A percentile compares a stretch with the other conserved stretches of the same genome.
Conservation (phyloP, 108 stramenopile genomes). For the Cylindrotheca fusiformis region DNA sequence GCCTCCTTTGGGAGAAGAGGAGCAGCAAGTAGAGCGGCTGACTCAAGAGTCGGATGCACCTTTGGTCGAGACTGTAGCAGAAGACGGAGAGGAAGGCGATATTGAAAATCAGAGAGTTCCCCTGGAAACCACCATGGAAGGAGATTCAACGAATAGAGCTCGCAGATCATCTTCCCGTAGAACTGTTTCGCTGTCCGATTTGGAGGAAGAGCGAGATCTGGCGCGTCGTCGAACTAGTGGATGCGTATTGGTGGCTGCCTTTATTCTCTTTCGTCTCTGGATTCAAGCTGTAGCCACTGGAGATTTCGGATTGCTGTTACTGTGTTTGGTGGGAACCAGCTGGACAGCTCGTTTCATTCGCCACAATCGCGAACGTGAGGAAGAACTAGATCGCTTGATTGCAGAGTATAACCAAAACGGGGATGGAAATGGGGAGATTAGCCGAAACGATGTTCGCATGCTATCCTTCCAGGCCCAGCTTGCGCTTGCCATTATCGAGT, state of each 20-base stretch:
- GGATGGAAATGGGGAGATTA: conserved; percentile 21
- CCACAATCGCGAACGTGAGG: conserved; percentile 64
- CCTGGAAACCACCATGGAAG: background rate
- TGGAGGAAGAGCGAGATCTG: conserved; percentile 67
- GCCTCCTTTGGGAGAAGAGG: background rate
- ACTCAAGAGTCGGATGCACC: background rate
- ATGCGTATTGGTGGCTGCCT: conserved; percentile 61
- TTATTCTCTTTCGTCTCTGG: conserved; percentile 80
- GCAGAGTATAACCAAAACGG: conserved; percentile 32
- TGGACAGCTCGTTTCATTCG: conserved; percentile 73
- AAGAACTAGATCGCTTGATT: conserved; percentile 69
- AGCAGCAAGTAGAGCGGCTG: background rate
- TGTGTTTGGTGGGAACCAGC: conserved; percentile 62
- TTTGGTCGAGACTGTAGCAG: background rate
- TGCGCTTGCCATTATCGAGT: conserved; percentile 88
- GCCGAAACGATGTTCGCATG: conserved; percentile 22
- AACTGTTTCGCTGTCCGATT: conserved; percentile 37
- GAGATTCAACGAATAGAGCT: background rate
- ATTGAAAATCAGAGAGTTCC: conserved; percentile 3
- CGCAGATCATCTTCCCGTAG: conserved; percentile 2
- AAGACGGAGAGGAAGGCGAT: conserved; percentile 6
- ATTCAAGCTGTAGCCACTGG: conserved; percentile 64
- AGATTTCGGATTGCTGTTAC: conserved; percentile 57
- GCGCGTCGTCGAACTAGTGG: conserved; percentile 62
- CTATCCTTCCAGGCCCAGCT: conserved; percentile 88